Base-by-base conservation (phyloP, 1,284 basidiomycete genomes). In the Ustilago tritici region DNA sequence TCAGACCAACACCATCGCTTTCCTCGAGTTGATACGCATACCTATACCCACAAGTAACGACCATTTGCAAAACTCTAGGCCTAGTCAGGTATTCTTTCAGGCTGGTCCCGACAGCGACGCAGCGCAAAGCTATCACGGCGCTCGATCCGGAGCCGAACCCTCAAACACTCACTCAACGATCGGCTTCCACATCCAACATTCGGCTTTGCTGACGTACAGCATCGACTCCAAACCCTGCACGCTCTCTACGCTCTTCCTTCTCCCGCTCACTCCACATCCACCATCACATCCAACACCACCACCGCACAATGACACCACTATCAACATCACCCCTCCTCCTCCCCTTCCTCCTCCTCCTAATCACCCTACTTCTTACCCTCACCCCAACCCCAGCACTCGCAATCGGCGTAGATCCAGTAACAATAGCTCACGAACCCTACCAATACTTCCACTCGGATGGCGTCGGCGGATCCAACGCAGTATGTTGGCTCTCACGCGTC, bases 401-500 rank as follows among this genome's bases (percentile, higher is more conserved):
- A 19, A 28, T 36, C 0, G 67, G 38, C 15, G 58, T 65, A 4
- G 58, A 67, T 34, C 57, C 55, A 5, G 47, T 43, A 2, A 19
- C 41, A 7, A 23, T 73, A 23, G 31, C 65, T 8, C 35, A 56
- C 10, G 32, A 61, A 3, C 71, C 76, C 0, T 78, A 78, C 49
- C 76, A 78, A 40, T 78, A 74, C 56, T 78, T 67, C 55, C 70
- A 61, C 52, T 28, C 31, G 5, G 70, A 73, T 56, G 61, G 67
- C 4, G 56, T 65, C 8, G 67, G 70, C 2, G 67, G 67, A 1
- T 17, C 28, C 31, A 68, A 61, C 15, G 76, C 76, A 6, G 67
- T 31, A 1, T 78, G 76, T 56, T 78, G 76, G 76, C 70, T 78
- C 9, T 56, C 58, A 1, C 56, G 60, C 11, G 32, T 36, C 2